Conservation (phyloP, 2,329 filamentous ascomycete genomes). For the Hymenoscyphus linearis region DNA sequence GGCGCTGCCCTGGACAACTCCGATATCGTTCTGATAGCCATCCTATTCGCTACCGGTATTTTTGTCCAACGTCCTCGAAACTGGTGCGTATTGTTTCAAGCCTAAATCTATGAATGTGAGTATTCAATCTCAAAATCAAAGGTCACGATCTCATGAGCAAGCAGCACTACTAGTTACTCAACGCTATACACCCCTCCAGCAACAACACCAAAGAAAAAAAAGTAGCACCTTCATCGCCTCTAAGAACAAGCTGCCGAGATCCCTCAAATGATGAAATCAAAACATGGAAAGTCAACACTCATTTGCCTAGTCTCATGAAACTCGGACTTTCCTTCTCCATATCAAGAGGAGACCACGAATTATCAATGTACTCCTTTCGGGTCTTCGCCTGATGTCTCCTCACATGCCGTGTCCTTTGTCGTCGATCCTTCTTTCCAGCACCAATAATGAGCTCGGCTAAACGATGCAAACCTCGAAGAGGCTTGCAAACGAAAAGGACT, state of each 20-base stretch:
- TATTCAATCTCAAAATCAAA: background rate
- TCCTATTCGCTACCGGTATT: background rate
- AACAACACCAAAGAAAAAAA: background rate
- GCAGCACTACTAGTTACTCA: background rate
- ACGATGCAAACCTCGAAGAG: slow-evolving; percentile 17
- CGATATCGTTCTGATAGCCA: background rate
- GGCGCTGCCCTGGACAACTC: background rate
- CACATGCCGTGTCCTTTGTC: background rate
- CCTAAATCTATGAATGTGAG: background rate
- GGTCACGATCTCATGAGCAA: background rate
- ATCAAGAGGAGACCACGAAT: slow-evolving; percentile 1
- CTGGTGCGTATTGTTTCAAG: background rate
- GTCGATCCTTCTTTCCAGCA: background rate
- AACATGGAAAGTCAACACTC: background rate
- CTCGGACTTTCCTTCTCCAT: background rate
- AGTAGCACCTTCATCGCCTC: slow-evolving; percentile 1
- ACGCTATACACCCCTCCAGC: background rate
- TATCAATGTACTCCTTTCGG: background rate
- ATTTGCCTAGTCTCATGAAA: background rate
- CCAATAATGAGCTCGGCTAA: slow-evolving; percentile 11
- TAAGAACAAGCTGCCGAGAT: background rate
- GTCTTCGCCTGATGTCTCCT: background rate
- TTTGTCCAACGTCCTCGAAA: background rate
- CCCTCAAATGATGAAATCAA: background rate
- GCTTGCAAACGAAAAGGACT: slow-evolving; percentile 18